Evolutionary conservation across 768 basidiomycete genomes (phyloP).

Genomic region (Infundibulicybe gibba): DNA sequence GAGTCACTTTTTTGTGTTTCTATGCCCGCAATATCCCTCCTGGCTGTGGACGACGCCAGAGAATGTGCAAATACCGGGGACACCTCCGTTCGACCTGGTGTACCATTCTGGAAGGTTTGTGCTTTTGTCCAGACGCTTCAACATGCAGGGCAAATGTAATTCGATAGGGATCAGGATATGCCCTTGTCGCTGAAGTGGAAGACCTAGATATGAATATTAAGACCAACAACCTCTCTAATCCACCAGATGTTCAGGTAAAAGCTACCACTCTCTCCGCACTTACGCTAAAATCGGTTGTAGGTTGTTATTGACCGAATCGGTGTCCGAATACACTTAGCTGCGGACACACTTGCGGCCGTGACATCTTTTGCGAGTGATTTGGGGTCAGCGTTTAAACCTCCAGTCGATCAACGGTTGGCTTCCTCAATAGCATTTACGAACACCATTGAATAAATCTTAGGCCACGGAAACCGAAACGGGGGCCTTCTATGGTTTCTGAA

Average conservation of each 20-base stretch:
- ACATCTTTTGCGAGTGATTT: slow-evolving; percentile 53
- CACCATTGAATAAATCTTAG: slow-evolving; percentile 7
- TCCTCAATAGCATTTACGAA: slow-evolving; percentile 3
- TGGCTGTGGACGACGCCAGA: slow-evolving; percentile 34
- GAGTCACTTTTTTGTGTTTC: slow-evolving; percentile 49
- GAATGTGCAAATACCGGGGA: slow-evolving; percentile 17
- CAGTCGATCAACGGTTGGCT: slow-evolving; percentile 23
- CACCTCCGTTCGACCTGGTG: slow-evolving; percentile 25
- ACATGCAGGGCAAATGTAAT: too few species aligned
- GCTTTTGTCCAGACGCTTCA: not conserved
- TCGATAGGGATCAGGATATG: slow-evolving; percentile 60
- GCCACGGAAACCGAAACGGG: slow-evolving; percentile 17
- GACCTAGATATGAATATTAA: slow-evolving; percentile 44
- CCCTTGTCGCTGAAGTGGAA: slow-evolving; percentile 56
- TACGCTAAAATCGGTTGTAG: slow-evolving; percentile 27
- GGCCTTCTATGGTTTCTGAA: slow-evolving; percentile 29
- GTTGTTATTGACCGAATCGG: slow-evolving; percentile 48
- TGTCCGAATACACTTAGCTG: slow-evolving; percentile 67
- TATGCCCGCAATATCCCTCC: slow-evolving; percentile 44
- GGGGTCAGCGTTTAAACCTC: slow-evolving; percentile 34
- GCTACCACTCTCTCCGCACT: not conserved
- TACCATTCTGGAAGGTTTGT: slow-evolving; percentile 67
- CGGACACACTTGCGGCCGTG: slow-evolving; percentile 67
- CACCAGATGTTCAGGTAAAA: slow-evolving; percentile 35
- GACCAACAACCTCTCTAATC: slow-evolving; percentile 19